Conservation (phyloP, 164 flowering plant genomes). For the Tetracentron sinense region DNA sequence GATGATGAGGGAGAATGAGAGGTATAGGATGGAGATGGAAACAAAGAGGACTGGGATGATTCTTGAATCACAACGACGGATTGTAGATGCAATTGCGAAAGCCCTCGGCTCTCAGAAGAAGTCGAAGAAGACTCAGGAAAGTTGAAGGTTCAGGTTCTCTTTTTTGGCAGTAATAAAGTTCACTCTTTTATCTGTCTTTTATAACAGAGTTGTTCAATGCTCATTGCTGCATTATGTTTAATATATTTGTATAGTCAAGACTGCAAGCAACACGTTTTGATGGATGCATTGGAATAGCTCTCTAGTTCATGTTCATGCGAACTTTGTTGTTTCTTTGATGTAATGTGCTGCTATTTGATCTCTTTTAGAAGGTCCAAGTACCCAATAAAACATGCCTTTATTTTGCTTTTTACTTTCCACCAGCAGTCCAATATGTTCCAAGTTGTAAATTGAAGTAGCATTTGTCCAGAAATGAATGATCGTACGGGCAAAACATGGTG, state of each 20-base stretch:
- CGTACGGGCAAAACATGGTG: too few species aligned
- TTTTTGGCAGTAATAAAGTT: background rate
- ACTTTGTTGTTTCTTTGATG: background rate
- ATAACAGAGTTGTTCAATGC: background rate
- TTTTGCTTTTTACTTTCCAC: too few species aligned
- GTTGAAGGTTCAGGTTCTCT: background rate
- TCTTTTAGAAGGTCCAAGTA: background rate
- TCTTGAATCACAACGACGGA: conserved; percentile 49
- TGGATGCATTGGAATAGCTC: background rate
- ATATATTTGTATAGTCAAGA: background rate
- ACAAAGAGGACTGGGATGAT: conserved; percentile 66
- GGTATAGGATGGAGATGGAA: conserved; percentile 77
- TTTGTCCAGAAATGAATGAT: too few species aligned
- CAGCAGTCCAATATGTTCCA: too few species aligned
- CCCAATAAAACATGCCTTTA: too few species aligned
- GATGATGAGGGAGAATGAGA: conserved; percentile 67
- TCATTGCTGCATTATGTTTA: background rate
- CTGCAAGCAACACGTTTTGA: background rate
- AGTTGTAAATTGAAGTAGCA: too few species aligned
- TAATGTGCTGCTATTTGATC: background rate
- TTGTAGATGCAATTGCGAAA: conserved; percentile 46
- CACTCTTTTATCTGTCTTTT: background rate
- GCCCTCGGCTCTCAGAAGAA: conserved; percentile 39
- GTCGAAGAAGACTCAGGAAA: conserved; percentile 23
- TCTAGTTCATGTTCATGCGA: background rate